phyloP scores from a whole-genome alignment of 768 basidiomycete species.

The Auriscalpium orientale region DNA sequence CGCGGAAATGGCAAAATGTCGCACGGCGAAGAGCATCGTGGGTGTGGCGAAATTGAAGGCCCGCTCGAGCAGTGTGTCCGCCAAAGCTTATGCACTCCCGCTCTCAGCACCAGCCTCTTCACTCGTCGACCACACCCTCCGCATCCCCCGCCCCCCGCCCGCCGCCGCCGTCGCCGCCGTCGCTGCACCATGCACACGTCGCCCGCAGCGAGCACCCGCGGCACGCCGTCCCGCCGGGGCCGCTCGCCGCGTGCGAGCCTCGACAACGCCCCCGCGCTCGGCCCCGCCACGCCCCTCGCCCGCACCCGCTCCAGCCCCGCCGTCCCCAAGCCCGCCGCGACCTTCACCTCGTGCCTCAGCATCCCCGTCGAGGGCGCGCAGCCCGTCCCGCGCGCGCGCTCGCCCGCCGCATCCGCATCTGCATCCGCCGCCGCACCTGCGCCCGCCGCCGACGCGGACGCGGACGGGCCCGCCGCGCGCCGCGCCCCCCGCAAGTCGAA shows the following conservation, averaged over 20 bases:
- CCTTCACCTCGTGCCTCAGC: conserved; percentile 58
- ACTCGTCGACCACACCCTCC: conserved; percentile 1
- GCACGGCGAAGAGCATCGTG: conserved; percentile 16
- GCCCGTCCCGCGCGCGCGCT: conserved; percentile 37
- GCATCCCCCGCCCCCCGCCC: not conserved
- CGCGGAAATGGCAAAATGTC: conserved; percentile 12
- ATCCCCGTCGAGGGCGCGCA: conserved; percentile 72
- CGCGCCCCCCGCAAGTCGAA: conserved; percentile 87
- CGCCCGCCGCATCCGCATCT: conserved; percentile 1
- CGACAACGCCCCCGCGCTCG: conserved; percentile 6
- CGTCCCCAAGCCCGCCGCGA: conserved; percentile 30
- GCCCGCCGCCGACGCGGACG: not conserved
- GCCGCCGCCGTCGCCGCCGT: not conserved
- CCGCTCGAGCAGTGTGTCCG: conserved; percentile 14
- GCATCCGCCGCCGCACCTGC: conserved; percentile 1
- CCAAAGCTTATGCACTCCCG: conserved; percentile 9
- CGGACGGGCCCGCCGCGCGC: conserved; percentile 20
- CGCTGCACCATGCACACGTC: conserved; percentile 7
- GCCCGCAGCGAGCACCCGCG: conserved; percentile 13
- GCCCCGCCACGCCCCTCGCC: conserved; percentile 12
- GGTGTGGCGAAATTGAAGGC: conserved; percentile 19
- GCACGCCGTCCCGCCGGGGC: conserved; percentile 13
- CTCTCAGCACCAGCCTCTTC: conserved; percentile 13
- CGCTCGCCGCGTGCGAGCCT: not conserved
- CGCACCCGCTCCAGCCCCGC: conserved; percentile 2